Percentiles rank a stretch among this genome's conserved stretches.
Conservation (phyloP, 2,329 filamentous ascomycete genomes). For the Epichloe glyceriae region DNA sequence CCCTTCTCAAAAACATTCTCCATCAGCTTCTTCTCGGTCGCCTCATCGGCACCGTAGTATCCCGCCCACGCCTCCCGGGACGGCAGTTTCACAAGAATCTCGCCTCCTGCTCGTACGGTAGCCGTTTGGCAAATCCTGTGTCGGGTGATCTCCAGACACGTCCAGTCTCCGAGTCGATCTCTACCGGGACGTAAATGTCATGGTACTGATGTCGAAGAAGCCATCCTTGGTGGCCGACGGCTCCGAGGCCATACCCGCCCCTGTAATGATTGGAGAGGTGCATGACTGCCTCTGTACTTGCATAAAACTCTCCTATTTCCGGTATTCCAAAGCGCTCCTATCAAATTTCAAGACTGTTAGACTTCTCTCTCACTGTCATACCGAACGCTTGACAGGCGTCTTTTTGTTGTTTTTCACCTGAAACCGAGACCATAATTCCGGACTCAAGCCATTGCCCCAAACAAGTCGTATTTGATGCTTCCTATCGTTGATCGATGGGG, state of each 20-base stretch:
- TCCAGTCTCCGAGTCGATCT: slow-evolving; percentile 4
- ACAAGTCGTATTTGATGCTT: slow-evolving; percentile 3
- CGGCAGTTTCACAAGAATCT: slow-evolving; percentile 3
- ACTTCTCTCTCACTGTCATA: neutral
- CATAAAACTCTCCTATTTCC: slow-evolving; percentile 7
- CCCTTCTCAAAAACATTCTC: slow-evolving; percentile 40
- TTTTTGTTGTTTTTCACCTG: neutral
- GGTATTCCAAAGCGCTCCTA: slow-evolving; percentile 6
- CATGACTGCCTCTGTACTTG: slow-evolving; percentile 4
- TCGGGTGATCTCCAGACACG: slow-evolving; percentile 4
- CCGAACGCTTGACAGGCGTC: neutral
- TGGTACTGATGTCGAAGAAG: slow-evolving; percentile 1
- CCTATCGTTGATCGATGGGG: slow-evolving; percentile 2
- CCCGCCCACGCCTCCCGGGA: slow-evolving; percentile 6
- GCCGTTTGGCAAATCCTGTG: slow-evolving; percentile 4
- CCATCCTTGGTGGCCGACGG: slow-evolving; percentile 6
- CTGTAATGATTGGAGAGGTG: neutral
- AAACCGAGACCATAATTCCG: slow-evolving; percentile 4
- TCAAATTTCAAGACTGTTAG: neutral
- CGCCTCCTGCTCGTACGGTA: slow-evolving; percentile 5
- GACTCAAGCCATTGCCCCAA: slow-evolving; percentile 7
- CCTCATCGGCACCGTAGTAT: slow-evolving; percentile 2
- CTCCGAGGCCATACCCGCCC: slow-evolving; percentile 1
- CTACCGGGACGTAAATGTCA: slow-evolving; percentile 1
- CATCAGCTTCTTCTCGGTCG: slow-evolving; percentile 4